A percentile compares a stretch with the other conserved stretches of the same genome.
These are phyloP conservation scores for Cucumis variabilis DNA, from an alignment of 331 rosid species.

Conservation along the genomic window DNA sequence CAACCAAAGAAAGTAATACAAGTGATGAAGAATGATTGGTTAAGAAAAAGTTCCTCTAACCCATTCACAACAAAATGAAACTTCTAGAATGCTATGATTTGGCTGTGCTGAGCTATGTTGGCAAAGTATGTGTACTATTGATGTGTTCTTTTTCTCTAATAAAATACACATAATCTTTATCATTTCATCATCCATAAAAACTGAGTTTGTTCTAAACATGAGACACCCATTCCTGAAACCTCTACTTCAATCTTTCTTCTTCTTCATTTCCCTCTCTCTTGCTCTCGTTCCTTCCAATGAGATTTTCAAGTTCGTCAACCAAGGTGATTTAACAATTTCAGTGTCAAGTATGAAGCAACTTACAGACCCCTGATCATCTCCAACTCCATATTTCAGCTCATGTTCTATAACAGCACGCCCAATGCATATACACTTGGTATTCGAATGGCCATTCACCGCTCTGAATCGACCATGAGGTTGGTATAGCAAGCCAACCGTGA, in stretches of 20 bases:
- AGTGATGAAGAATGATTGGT: too few species aligned
- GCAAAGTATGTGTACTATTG: too few species aligned
- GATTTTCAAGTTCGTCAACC: constrained; percentile 53
- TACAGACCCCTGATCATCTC: constrained; percentile 47
- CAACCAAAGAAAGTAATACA: too few species aligned
- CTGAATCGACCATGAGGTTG: constrained; percentile 39
- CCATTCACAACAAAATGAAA: too few species aligned
- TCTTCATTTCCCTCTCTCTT: constrained; percentile 34
- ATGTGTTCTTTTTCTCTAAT: too few species aligned
- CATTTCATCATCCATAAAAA: neutral
- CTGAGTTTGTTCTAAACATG: neutral
- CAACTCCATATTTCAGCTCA: constrained; percentile 47
- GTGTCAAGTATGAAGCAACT: constrained; percentile 54
- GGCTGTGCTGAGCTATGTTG: too few species aligned
- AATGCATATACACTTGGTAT: constrained; percentile 41
- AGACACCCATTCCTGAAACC: neutral
- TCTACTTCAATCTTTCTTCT: constrained; percentile 33
- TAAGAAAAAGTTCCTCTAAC: too few species aligned
- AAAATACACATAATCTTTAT: neutral
- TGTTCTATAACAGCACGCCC: constrained; percentile 47
- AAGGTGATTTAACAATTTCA: constrained; percentile 61
- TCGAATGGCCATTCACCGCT: constrained; percentile 38
- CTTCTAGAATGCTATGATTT: too few species aligned
- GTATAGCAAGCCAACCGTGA: constrained; percentile 52
- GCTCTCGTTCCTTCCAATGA: constrained; percentile 57